Percentiles rank a stretch among this genome's conserved stretches.
These are phyloP conservation scores for Ogataea corticis DNA, from an alignment of 805 yeast species.

Conservation along the genomic window DNA sequence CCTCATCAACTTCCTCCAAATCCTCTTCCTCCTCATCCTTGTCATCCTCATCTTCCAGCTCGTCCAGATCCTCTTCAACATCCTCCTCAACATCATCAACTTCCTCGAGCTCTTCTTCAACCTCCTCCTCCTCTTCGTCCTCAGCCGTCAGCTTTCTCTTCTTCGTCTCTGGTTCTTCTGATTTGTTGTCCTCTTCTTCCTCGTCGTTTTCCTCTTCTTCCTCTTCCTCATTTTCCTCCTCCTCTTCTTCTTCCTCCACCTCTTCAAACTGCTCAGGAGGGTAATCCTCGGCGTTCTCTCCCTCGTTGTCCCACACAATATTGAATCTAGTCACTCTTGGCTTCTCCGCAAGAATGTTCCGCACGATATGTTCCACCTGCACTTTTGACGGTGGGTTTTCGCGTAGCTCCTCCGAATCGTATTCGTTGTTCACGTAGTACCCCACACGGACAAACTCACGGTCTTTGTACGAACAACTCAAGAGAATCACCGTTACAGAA, in stretches of 20 bases:
- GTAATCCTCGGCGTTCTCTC: constrained; percentile 62
- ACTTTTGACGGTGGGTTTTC: constrained; percentile 94
- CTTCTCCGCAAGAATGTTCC: constrained; percentile 94
- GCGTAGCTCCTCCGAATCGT: constrained; percentile 87
- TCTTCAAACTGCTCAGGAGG: constrained; percentile 73
- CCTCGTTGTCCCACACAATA: constrained; percentile 88
- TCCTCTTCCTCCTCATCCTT: constrained; percentile 16
- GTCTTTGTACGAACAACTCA: constrained; percentile 91
- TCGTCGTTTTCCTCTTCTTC: constrained; percentile 58
- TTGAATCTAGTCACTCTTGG: constrained; percentile 97
- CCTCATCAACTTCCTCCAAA: constrained; percentile 1
- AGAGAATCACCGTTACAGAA: constrained; percentile 88
- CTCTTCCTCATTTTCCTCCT: constrained; percentile 55
- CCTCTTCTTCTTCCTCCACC: constrained; percentile 61
- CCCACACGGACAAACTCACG: constrained; percentile 97
- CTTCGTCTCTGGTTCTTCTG: constrained; percentile 35
- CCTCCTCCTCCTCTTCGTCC: constrained; percentile 17
- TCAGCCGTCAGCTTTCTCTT: constrained; percentile 30
- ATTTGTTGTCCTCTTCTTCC: constrained; percentile 43
- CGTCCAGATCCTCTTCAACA: constrained; percentile 24
- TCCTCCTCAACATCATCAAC: constrained; percentile 32
- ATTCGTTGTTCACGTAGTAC: constrained; percentile 95
- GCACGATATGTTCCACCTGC: constrained; percentile 88
- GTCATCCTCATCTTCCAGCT: constrained; percentile 24
- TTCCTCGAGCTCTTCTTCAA: constrained; percentile 31